These are phyloP conservation scores for Bothriochloa decipiens DNA, from an alignment of 176 grass and related monocot species.

Conservation along the genomic window DNA sequence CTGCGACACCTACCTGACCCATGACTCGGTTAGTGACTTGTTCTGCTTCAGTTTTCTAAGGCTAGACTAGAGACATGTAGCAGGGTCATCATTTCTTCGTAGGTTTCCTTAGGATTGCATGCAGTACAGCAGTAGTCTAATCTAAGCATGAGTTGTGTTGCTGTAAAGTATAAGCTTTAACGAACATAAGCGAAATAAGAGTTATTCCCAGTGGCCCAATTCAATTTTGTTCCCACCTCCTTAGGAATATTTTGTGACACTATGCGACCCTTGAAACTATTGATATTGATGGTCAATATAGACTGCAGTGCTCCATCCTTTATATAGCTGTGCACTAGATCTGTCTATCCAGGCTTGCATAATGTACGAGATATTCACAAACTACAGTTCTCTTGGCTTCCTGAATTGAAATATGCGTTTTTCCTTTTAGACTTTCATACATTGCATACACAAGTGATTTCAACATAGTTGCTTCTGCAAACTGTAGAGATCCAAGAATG, in stretches of 20 bases:
- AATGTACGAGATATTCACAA: conserved; percentile 21
- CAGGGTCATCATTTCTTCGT: neutral
- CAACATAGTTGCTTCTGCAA: neutral
- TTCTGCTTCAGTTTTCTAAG: neutral
- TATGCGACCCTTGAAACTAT: neutral
- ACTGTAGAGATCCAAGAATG: neutral
- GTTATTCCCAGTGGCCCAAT: neutral
- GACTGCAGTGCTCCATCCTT: neutral
- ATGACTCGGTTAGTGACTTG: conserved; percentile 76
- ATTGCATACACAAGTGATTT: neutral
- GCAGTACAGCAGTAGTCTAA: neutral
- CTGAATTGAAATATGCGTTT: neutral
- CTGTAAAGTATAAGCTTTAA: neutral
- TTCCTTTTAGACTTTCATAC: conserved; percentile 17
- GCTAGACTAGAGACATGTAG: neutral
- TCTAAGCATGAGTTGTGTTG: neutral
- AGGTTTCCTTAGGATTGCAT: neutral
- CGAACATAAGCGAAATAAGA: neutral
- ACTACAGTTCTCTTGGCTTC: neutral
- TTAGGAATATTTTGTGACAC: neutral
- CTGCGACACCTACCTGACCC: conserved; percentile 95
- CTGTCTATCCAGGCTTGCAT: conserved; percentile 11
- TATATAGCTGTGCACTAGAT: neutral
- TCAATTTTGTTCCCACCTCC: neutral
- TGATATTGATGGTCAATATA: neutral